phyloP scores from a whole-genome alignment of 1,284 basidiomycete species.

The Microbotryum lychnidis-dioicae region DNA sequence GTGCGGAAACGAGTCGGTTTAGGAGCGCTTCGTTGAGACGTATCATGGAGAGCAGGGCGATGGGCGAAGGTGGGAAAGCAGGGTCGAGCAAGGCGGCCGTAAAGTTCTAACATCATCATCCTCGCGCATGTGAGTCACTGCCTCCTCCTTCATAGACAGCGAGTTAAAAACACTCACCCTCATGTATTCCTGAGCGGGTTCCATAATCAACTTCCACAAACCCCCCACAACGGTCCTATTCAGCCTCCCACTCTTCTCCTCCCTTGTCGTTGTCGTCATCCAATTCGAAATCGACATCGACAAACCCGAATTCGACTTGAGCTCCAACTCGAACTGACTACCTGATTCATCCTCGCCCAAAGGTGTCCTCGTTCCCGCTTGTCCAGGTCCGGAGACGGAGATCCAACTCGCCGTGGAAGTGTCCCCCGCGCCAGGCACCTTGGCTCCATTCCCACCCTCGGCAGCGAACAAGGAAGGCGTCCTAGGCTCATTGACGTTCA shows the following conservation, averaged over 20 bases:
- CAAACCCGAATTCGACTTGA: neutral
- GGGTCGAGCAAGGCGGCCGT: conserved; percentile 57
- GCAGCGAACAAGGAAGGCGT: conserved; percentile 9
- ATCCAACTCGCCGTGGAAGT: neutral
- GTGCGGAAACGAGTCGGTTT: conserved; percentile 23
- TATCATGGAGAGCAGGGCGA: conserved; percentile 77
- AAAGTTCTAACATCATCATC: conserved; percentile 51
- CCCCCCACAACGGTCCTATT: conserved; percentile 39
- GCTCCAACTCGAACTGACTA: neutral
- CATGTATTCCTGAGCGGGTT: conserved; percentile 74
- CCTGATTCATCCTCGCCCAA: neutral
- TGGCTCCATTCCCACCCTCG: conserved; percentile 51
- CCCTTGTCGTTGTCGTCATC: neutral
- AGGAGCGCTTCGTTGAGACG: conserved; percentile 72
- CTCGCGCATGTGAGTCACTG: neutral
- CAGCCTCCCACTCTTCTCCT: conserved; percentile 47
- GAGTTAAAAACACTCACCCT: conserved; percentile 47
- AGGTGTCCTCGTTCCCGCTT: neutral
- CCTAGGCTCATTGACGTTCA: neutral
- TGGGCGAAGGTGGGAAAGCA: conserved; percentile 51
- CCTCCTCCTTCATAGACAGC: neutral
- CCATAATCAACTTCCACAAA: conserved; percentile 84
- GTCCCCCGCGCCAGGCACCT: conserved; percentile 3
- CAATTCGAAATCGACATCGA: too few species aligned
- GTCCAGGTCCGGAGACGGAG: neutral